Base-by-base conservation (phyloP, 495 filamentous ascomycete genomes). In the Penicillium turbatum region DNA sequence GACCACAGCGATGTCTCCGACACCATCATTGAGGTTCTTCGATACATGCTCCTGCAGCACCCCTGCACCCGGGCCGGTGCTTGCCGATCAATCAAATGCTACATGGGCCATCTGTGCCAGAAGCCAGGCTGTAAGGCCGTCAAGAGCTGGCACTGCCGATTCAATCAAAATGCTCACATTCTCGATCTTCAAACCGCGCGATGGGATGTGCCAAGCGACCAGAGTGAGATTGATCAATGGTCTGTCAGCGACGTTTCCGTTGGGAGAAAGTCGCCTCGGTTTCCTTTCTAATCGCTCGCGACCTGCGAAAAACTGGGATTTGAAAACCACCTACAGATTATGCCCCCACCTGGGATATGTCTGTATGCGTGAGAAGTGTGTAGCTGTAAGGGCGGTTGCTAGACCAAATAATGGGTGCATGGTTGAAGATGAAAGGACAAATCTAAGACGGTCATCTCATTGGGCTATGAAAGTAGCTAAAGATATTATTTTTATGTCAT, bases 41-140 rank as follows among this genome's bases (percentile, higher is more conserved):
- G 63, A 31, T 65, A 69, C 45, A 70, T 78, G 10, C 58, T 73
- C 7, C 65, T 70, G 9, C 70, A 72, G 42, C 61, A 67, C 24
- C 63, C 66, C 26, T 79, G 77, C 56, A 47, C 59, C 13, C 48
- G 54, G 19, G 68, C 64, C 1, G 56, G 60, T 1, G 26, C 35
- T 15, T 79, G 77, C 36, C 73, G 74, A 30, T 66, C 66, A 7
- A 55, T 72, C 6, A 66, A 70, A 50, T 79, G 77, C 57, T 72
- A 67, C 37, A 61, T 70, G 35, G 75, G 74, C 1, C 77, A 79
- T 56, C 54, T 72, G 27, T 79, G 77, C 51, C 73, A 76, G 45
- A 74, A 66, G 38, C 62, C 64, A 11, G 64, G 67, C 19, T 76
- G 73, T 54, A 68, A 63, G 48, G 69, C 57, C 31, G 60, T 59